A percentile compares a stretch with the other conserved stretches of the same genome.
Evolutionary conservation across 352 stramenopile species (phyloP).

Genomic region (Aphanomyces invadans): DNA sequence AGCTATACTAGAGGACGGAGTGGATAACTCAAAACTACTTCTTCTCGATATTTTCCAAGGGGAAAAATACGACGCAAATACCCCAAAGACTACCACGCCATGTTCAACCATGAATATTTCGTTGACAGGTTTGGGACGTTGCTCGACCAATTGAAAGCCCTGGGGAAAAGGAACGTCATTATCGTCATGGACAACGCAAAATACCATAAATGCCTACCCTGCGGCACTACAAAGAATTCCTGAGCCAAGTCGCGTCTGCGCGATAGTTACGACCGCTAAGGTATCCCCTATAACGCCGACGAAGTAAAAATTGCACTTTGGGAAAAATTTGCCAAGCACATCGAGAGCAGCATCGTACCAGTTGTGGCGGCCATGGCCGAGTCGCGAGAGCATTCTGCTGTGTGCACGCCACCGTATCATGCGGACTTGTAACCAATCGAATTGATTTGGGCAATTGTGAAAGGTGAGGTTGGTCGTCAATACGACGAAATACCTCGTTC

Average conservation of each 20-base stretch:
- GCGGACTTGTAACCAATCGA: slow-evolving; percentile 28
- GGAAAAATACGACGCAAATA: neutral
- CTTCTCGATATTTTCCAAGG: slow-evolving; percentile 9
- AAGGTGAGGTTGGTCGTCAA: slow-evolving; percentile 22
- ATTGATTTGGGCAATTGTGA: slow-evolving; percentile 23
- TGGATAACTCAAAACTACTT: neutral
- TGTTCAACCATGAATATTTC: slow-evolving; percentile 26
- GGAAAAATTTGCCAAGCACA: slow-evolving; percentile 15
- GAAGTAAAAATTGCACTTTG: slow-evolving; percentile 3
- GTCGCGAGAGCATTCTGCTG: slow-evolving; percentile 16
- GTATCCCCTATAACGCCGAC: neutral
- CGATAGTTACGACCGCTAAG: neutral
- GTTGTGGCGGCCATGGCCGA: slow-evolving; percentile 16
- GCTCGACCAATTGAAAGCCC: neutral
- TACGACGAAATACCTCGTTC: slow-evolving; percentile 9
- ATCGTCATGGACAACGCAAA: slow-evolving; percentile 26
- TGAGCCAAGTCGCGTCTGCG: neutral
- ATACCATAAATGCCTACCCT: slow-evolving; percentile 16
- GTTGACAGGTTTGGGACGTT: slow-evolving; percentile 19
- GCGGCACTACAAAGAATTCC: slow-evolving; percentile 7
- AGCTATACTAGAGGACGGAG: slow-evolving; percentile 3
- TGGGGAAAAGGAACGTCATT: neutral
- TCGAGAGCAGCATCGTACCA: slow-evolving; percentile 15
- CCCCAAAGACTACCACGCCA: slow-evolving; percentile 14
- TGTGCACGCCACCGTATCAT: slow-evolving; percentile 29